These are phyloP conservation scores for Coemansia interrupta DNA, from an alignment of 192 early-diverging fungal genomes.

Conservation along the genomic window DNA sequence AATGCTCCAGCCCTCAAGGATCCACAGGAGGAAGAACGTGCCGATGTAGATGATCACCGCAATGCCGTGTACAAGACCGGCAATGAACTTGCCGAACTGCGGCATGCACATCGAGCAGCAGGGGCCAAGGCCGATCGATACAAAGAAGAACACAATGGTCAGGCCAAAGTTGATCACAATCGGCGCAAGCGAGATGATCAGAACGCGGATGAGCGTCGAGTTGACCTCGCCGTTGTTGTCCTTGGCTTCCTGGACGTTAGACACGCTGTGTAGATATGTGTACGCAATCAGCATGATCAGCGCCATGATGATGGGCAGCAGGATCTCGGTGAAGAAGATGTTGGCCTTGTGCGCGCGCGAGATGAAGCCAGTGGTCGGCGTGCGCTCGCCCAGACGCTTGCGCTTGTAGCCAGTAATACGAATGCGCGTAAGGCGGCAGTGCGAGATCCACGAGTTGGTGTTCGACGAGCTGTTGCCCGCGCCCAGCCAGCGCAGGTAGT, in stretches of 20 bases:
- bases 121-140: constrained; percentile 64
- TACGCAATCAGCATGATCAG: constrained; percentile 61
- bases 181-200: constrained; percentile 65
- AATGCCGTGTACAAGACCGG: constrained; percentile 60
- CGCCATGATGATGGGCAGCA: constrained; percentile 65
- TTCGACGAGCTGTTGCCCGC: constrained; percentile 72
- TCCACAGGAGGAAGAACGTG: constrained; percentile 64
- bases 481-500: constrained; percentile 80
- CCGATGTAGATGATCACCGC: constrained; percentile 62
- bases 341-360: constrained; percentile 65
- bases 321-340: constrained; percentile 68
- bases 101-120: constrained; percentile 61
- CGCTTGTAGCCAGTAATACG: constrained; percentile 79
- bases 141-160: constrained; percentile 59
- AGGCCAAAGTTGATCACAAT: constrained; percentile 66
- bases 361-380: constrained; percentile 62
- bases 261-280: constrained; percentile 65
- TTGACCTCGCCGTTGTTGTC: constrained; percentile 36
- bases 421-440: constrained; percentile 66
- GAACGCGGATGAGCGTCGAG: constrained; percentile 58
- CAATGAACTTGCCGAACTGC: constrained; percentile 72
- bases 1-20: constrained; percentile 65
- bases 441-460: constrained; percentile 75
- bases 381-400: constrained; percentile 62
- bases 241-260: constrained; percentile 30